phyloP scores from a whole-genome alignment of 257 asterid genomes.

The Henckelia pumila region DNA sequence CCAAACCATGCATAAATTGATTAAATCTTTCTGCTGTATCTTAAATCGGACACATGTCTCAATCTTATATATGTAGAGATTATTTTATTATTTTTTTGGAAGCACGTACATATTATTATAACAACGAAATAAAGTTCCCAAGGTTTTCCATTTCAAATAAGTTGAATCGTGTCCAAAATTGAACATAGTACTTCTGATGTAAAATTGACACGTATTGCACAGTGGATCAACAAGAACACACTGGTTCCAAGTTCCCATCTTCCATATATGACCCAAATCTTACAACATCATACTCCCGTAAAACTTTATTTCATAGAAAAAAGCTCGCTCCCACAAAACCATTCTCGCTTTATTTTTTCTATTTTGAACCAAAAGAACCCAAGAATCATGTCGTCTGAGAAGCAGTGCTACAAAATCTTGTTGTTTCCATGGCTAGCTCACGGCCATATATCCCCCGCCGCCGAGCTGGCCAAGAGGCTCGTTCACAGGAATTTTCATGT shows the following conservation, averaged over 20 bases:
- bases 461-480: conserved; percentile 24
- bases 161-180: not conserved
- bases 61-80: no score
- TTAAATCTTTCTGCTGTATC: no score
- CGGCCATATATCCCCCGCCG: conserved; percentile 27
- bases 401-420: conserved; percentile 1
- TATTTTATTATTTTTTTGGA: no score
- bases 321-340: not conserved
- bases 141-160: no score
- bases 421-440: conserved; percentile 14
- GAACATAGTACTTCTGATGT: no score
- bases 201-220: not conserved
- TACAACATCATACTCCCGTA: not conserved
- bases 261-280: not conserved
- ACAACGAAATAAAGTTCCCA: no score
- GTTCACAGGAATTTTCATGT: conserved; percentile 6
- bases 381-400: not conserved
- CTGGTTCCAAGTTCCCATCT: not conserved
- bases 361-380: not conserved
- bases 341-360: not conserved
- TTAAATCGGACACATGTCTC: no score
- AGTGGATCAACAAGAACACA: not conserved
- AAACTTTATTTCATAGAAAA: not conserved
- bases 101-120: not conserved
- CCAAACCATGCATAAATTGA: no score